Conservation (phyloP, 306 rosid species). For the Quercus variabilis region DNA sequence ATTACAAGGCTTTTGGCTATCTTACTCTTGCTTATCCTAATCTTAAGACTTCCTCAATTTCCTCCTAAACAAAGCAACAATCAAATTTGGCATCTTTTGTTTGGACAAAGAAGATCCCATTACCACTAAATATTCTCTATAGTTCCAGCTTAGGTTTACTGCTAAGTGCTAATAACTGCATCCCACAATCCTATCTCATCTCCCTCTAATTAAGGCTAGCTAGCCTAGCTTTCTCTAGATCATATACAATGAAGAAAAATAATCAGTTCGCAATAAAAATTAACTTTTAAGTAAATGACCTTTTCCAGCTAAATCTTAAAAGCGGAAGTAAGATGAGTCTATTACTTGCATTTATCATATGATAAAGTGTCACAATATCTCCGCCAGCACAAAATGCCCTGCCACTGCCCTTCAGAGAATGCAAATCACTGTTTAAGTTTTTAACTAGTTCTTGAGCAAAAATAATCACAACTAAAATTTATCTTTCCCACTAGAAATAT, state of each 20-base stretch:
- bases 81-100: no score
- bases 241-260: neutral
- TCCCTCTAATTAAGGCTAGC: neutral
- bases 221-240: neutral
- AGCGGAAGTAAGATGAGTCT: neutral
- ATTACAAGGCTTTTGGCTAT: no score
- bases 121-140: no score
- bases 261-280: neutral
- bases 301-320: neutral
- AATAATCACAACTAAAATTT: neutral
- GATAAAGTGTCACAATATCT: slow-evolving; percentile 70
- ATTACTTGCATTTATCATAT: slow-evolving; percentile 50
- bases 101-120: no score
- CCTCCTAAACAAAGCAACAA: no score
- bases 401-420: slow-evolving; percentile 70
- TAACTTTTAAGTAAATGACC: neutral
- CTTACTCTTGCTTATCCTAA: no score
- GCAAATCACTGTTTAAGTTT: neutral
- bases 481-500: neutral
- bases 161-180: no score
- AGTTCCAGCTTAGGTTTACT: no score
- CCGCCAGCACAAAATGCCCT: slow-evolving; percentile 91
- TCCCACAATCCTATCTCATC: neutral
- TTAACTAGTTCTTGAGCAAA: slow-evolving; percentile 15
- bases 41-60: no score